phyloP scores from a whole-genome alignment of 2,329 filamentous ascomycete genomes.

The Colletotrichum viniferum region DNA sequence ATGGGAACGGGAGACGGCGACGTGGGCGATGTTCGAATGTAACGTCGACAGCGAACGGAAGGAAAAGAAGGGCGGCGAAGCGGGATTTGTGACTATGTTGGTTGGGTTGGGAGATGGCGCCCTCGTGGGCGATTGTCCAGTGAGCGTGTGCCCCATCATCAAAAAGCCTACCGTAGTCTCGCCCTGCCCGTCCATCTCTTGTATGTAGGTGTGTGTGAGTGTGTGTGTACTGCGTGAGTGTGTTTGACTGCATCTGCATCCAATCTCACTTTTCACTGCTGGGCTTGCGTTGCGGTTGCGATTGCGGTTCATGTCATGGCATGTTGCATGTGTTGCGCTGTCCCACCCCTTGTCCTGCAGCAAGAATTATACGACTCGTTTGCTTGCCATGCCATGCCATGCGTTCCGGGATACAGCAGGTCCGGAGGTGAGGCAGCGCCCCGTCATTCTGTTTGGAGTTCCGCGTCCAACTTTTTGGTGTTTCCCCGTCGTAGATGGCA shows the following conservation, averaged over 20 bases:
- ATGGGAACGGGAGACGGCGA: background rate
- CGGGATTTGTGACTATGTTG: background rate
- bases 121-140: constrained; percentile 31
- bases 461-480: background rate
- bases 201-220: background rate
- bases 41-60: background rate
- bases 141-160: constrained; percentile 49
- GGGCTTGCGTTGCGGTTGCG: background rate
- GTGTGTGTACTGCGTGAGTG: background rate
- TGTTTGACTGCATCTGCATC: constrained; percentile 1
- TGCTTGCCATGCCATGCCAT: background rate
- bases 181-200: background rate
- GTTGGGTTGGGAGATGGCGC: background rate
- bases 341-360: background rate
- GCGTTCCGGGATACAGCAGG: background rate
- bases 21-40: background rate
- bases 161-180: constrained; percentile 14
- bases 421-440: background rate
- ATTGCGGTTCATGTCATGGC: constrained; percentile 12
- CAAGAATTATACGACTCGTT: background rate
- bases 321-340: constrained; percentile 3
- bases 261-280: background rate
- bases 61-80: background rate
- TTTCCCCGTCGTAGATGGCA: background rate
- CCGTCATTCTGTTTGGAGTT: background rate